Base-by-base conservation (phyloP, 2,329 filamentous ascomycete genomes). In the Colletotrichum acutatum region DNA sequence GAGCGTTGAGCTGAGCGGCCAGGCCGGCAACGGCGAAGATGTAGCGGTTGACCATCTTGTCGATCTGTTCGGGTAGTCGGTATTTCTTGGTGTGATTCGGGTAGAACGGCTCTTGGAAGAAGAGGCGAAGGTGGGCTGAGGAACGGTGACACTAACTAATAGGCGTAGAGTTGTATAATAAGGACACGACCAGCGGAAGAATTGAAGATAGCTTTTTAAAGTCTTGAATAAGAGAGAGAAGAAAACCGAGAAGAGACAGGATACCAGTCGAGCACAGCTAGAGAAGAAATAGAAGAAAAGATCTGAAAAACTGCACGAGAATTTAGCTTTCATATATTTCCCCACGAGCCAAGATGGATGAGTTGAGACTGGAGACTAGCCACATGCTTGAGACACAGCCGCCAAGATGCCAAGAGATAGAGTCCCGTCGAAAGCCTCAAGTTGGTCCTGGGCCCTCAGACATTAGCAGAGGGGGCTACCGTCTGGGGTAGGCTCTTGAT, bases 21-120 rank as follows among this genome's bases (percentile, higher is more conserved):
- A 84, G 71, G 28, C 76, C 61, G 56, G 79, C 78, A 56, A 82
- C 66, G 56, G 79, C 64, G 42, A 80, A 65, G 66, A 81, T 71
- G 68, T 80, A 76, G 60, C 77, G 79, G 72, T 76, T 66, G 71
- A 74, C 71, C 71, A 74, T 74, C 11, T 74, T 74, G 62, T 62
- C 37, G 68, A 6, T 37, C 64, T 52, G 30, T 37, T 71, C 61
- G 61, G 67, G 32, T 65, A 30, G 19, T 70, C 46, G 60, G 54
- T 72, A 37, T 62, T 26, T 72, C 37, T 62, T 58, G 57, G 58
- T 71, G 14, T 62, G 62, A 63, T 68, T 74, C 71, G 68, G 67
- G 3, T 57, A 24, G 49, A 54, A 42, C 53, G 60, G 54, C 59
- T 69, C 54, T 46, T 66, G 28, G 24, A 32, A 28, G 49, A 34